Conservation (phyloP, 75 land plant genomes). For the Selaginella tamariscina region DNA sequence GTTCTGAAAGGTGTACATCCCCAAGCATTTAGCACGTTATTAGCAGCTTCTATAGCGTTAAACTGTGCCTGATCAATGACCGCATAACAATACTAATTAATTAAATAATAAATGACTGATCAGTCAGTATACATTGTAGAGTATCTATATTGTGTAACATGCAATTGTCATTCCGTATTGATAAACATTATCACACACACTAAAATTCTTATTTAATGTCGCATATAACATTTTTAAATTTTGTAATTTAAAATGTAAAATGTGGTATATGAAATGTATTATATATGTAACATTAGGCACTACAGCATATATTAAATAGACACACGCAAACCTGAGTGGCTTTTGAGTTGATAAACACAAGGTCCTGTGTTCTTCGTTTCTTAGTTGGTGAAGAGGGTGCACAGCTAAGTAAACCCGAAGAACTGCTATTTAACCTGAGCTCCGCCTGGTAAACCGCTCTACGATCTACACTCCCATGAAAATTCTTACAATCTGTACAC, state of each 20-base stretch:
- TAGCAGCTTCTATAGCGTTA: neutral
- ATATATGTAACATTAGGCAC: no score
- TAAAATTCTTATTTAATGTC: no score
- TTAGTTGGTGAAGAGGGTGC: constrained; percentile 51
- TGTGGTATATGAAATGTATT: no score
- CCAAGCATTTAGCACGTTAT: neutral
- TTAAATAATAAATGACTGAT: neutral
- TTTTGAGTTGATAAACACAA: constrained; percentile 25
- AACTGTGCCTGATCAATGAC: neutral
- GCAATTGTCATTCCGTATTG: no score
- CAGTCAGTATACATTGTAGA: no score
- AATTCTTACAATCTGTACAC: constrained; percentile 93
- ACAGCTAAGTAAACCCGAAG: constrained; percentile 37
- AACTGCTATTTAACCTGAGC: constrained; percentile 15
- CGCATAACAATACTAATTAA: neutral
- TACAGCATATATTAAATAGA: no score
- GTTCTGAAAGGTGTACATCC: neutral
- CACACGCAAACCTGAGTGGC: neutral
- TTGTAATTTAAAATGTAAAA: no score
- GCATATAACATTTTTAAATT: no score
- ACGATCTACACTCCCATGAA: constrained; percentile 90
- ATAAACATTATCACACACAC: no score
- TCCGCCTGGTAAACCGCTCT: constrained; percentile 75
- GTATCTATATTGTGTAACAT: no score
- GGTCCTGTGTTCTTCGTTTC: constrained; percentile 63